These are phyloP conservation scores for Myxozyma mucilagina DNA, from an alignment of 805 yeast species.

Conservation along the genomic window DNA sequence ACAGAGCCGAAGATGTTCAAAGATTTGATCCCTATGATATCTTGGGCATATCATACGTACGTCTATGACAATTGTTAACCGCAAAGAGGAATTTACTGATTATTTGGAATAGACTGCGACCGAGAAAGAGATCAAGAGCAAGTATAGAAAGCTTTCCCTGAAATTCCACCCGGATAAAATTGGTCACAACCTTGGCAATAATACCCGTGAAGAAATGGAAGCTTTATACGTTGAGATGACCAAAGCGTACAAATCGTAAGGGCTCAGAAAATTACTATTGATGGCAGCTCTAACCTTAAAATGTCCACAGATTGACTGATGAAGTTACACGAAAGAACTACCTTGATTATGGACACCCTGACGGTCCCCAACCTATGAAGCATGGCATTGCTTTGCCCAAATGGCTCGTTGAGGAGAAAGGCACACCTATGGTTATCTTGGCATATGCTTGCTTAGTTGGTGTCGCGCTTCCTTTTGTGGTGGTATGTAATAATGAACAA, in stretches of 20 bases:
- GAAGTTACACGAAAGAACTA: constrained; percentile 79
- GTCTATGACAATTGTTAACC: not conserved
- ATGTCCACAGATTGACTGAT: constrained; percentile 64
- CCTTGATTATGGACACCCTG: constrained; percentile 92
- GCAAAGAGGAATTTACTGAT: not conserved
- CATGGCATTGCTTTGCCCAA: constrained; percentile 96
- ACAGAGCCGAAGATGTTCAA: constrained; percentile 38
- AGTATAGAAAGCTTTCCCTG: constrained; percentile 82
- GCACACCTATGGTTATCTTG: constrained; percentile 63
- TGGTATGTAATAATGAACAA: constrained; percentile 42
- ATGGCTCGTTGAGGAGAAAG: constrained; percentile 80
- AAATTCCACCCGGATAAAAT: constrained; percentile 94
- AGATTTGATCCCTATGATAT: constrained; percentile 89
- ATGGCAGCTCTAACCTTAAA: not conserved
- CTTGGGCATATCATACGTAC: constrained; percentile 60
- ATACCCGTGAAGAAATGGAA: constrained; percentile 67
- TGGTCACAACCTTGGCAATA: constrained; percentile 50
- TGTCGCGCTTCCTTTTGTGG: constrained; percentile 72
- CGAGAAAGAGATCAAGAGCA: constrained; percentile 76
- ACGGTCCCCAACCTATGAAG: constrained; percentile 86
- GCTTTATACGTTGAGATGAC: constrained; percentile 75
- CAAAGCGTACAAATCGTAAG: constrained; percentile 81
- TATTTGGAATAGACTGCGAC: constrained; percentile 50
- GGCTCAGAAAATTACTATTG: not conserved
- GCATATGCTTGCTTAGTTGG: constrained; percentile 74